Conservation (phyloP, 495 filamentous ascomycete species). For the Podospora didyma region DNA sequence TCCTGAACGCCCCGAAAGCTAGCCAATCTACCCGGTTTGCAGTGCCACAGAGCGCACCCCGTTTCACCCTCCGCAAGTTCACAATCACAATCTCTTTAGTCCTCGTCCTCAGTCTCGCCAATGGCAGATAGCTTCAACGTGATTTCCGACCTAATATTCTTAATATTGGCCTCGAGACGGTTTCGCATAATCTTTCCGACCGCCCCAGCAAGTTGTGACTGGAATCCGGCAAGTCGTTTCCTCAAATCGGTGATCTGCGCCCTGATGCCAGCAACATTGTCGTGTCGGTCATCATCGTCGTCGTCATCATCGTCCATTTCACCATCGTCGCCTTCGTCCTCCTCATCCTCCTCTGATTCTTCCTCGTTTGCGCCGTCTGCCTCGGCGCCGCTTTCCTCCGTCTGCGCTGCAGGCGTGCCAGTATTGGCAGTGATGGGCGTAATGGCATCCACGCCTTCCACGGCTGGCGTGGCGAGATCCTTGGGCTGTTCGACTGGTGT, state of each 20-base stretch:
- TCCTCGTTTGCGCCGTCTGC: conserved; percentile 49
- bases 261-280: conserved; percentile 44
- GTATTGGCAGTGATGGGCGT: conserved; percentile 37
- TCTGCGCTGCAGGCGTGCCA: conserved; percentile 22
- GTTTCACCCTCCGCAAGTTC: background rate
- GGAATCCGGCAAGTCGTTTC: conserved; percentile 34
- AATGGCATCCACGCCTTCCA: conserved; percentile 26
- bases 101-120: conserved; percentile 45
- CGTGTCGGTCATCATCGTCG: conserved; percentile 39
- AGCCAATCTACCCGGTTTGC: no score
- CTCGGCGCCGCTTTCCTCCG: conserved; percentile 29
- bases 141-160: conserved; percentile 52
- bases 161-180: conserved; percentile 49
- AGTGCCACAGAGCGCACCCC: no score
- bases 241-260: conserved; percentile 55
- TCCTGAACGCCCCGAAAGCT: no score
- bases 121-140: conserved; percentile 54
- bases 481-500: conserved; percentile 23
- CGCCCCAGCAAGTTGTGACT: conserved; percentile 34
- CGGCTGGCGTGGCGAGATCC: conserved; percentile 28
- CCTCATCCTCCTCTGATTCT: conserved; percentile 37
- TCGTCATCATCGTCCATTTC: conserved; percentile 42
- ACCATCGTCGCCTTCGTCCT: conserved; percentile 49
- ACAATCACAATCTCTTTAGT: conserved; percentile 5
- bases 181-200: conserved; percentile 48